These are phyloP conservation scores for Arthrocladium fulminans DNA, from an alignment of 2,329 filamentous ascomycete species.

Conservation along the genomic window DNA sequence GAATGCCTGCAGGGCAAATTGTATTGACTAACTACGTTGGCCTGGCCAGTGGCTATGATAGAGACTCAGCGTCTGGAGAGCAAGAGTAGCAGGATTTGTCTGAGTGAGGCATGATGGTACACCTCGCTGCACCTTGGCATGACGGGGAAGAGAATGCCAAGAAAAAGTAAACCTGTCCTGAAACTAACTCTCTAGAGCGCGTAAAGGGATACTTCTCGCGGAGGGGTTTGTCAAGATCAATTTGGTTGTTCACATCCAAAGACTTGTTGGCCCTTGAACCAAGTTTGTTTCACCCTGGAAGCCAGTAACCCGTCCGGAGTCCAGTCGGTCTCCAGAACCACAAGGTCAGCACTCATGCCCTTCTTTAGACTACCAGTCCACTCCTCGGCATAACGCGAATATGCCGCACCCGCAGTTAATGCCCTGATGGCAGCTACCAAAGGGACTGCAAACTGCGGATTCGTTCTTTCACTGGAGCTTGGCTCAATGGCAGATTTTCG, in stretches of 20 bases:
- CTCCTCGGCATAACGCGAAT: constrained; percentile 35
- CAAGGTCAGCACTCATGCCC: constrained; percentile 37
- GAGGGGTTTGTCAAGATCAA: too few relatives aligned
- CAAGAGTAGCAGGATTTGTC: too few relatives aligned
- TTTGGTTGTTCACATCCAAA: constrained; percentile 18
- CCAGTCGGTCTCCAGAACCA: constrained; percentile 33
- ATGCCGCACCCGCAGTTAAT: constrained; percentile 39
- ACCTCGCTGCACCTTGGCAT: too few relatives aligned
- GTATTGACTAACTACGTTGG: too few relatives aligned
- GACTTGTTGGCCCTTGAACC: constrained; percentile 35
- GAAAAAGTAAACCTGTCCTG: too few relatives aligned
- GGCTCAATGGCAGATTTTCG: constrained; percentile 36
- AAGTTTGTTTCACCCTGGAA: constrained; percentile 36
- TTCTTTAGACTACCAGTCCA: constrained; percentile 33
- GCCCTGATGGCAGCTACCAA: constrained; percentile 35
- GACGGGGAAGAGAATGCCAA: too few relatives aligned
- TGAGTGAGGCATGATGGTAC: too few relatives aligned
- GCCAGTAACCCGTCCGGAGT: constrained; percentile 33
- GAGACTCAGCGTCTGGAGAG: too few relatives aligned
- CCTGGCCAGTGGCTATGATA: too few relatives aligned
- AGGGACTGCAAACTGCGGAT: constrained; percentile 34
- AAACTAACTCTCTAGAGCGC: too few relatives aligned
- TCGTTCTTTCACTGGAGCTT: constrained; percentile 30
- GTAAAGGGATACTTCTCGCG: too few relatives aligned
- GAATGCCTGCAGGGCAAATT: too few relatives aligned